Evolutionary conservation across 768 basidiomycete species (phyloP), one percentile per base, ranked within the genome.

Genomic region (Pholiota microspora): DNA sequence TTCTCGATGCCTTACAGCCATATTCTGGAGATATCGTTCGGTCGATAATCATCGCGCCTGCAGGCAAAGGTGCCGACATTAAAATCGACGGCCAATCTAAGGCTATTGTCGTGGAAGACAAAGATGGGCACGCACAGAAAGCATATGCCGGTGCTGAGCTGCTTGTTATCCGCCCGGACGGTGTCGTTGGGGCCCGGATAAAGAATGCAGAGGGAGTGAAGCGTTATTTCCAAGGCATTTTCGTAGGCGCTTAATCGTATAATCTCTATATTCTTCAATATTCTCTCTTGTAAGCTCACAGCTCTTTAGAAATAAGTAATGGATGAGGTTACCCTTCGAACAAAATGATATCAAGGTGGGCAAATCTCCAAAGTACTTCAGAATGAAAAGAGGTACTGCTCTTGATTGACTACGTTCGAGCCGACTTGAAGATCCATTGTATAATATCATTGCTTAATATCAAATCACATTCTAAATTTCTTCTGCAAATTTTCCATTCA

Each of bases 71-170:
- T 7, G 15, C 7, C 35, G 35, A 36, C 15, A 36, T 36, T 36
- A 15, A 9, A 7, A 15, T 15, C 35, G n/a, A 7, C 35, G 35
- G n/a, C 35, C 15, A 8, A 15, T 36, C 6, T 4, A 36, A 36
- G 13, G 13, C 35, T 36, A 36, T 15, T 15, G 35, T 36, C 15
- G 35, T 36, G 6, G 35, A 36, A 36, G 35, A 36, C 13, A 36
- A 4, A 15, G 35, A 15, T 36, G 35, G 35, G 7, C 35, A 36
- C n/a, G 35, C 35, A 7, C 7, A 15, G 4, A 15, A 36, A 9
- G 35, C 35, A 7, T 36, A 36, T 36, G n/a, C n/a, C 4, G 15
- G 1, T 80, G 38, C 49, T 84, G 88, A 82, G 83, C 86, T 27
- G 9, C 55, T 64, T 1, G 54, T 69, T 15, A 54, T 71, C 45